These are phyloP conservation scores for Alternaria novae-zelandiae DNA, from an alignment of 2,329 filamentous ascomycete species.

Conservation along the genomic window DNA sequence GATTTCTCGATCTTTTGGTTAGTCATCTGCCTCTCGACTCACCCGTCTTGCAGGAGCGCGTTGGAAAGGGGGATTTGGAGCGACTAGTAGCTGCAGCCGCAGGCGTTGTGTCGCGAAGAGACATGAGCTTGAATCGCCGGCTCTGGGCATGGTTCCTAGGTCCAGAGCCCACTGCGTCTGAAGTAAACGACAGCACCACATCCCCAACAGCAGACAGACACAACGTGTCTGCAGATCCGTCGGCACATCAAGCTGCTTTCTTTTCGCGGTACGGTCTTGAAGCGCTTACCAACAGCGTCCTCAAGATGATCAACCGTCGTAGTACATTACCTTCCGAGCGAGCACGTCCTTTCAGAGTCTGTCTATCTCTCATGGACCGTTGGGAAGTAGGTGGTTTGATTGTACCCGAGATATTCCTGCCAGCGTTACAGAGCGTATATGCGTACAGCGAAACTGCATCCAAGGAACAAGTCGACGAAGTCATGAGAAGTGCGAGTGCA, in stretches of 20 bases:
- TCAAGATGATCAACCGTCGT: slow-evolving; percentile 73
- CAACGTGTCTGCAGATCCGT: slow-evolving; percentile 50
- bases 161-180: slow-evolving; percentile 64
- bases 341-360: slow-evolving; percentile 87
- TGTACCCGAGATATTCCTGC: slow-evolving; percentile 86
- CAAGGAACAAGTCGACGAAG: slow-evolving; percentile 80
- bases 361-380: slow-evolving; percentile 94
- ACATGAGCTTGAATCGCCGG: slow-evolving; percentile 95
- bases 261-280: slow-evolving; percentile 82
- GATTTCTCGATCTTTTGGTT: slow-evolving; percentile 90
- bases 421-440: slow-evolving; percentile 80
- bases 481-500: slow-evolving; percentile 88
- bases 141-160: slow-evolving; percentile 97
- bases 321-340: slow-evolving; percentile 67
- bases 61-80: slow-evolving; percentile 78
- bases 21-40: slow-evolving; percentile 88
- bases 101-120: slow-evolving; percentile 85
- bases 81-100: slow-evolving; percentile 80
- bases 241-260: slow-evolving; percentile 65
- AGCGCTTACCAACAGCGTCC: slow-evolving; percentile 74
- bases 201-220: slow-evolving; percentile 58
- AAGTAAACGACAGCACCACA: slow-evolving; percentile 29
- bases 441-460: slow-evolving; percentile 71
- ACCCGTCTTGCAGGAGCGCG: slow-evolving; percentile 75
- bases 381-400: slow-evolving; percentile 96